A percentile compares a stretch with the other conserved stretches of the same genome.
These are phyloP conservation scores for Fraxinus pennsylvanica DNA, from an alignment of 257 asterid genomes.

Conservation along the genomic window DNA sequence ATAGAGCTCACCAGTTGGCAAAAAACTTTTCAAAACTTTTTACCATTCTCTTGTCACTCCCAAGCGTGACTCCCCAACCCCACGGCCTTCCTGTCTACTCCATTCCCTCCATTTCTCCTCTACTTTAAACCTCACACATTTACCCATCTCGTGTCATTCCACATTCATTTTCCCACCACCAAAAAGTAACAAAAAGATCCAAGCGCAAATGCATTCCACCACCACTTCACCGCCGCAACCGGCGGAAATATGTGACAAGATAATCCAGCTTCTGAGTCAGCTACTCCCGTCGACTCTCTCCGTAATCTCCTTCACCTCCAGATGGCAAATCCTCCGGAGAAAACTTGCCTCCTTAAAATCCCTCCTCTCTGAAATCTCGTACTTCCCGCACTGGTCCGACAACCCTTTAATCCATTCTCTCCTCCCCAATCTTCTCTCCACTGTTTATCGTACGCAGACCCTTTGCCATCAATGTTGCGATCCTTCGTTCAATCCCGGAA, in stretches of 20 bases:
- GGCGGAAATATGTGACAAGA: conserved; percentile 35
- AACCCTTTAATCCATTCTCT: conserved; percentile 57
- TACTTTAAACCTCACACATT: not conserved
- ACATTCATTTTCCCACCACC: not conserved
- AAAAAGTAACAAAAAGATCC: not conserved
- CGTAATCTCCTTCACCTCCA: conserved; percentile 51
- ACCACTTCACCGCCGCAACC: conserved; percentile 37
- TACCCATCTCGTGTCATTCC: not conserved
- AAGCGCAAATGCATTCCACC: conserved; percentile 38
- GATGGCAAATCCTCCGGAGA: conserved; percentile 76
- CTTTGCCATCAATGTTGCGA: conserved; percentile 55
- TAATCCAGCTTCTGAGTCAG: conserved; percentile 39
- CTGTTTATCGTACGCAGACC: conserved; percentile 56
- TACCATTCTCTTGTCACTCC: conserved; percentile 11
- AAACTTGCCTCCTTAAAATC: conserved; percentile 56
- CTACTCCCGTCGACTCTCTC: conserved; percentile 61
- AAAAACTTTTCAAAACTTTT: not conserved
- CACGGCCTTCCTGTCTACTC: not conserved
- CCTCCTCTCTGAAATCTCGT: conserved; percentile 55
- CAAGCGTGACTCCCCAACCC: not conserved
- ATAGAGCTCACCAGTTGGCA: conserved; percentile 1
- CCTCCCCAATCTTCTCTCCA: conserved; percentile 56
- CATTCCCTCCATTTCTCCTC: conserved; percentile 10
- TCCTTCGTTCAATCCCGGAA: conserved; percentile 56
- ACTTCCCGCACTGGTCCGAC: conserved; percentile 75